Percentiles rank a stretch among this genome's conserved stretches.
Evolutionary conservation across 495 filamentous ascomycete genomes (phyloP).

Genomic region (Podospora anserina): DNA sequence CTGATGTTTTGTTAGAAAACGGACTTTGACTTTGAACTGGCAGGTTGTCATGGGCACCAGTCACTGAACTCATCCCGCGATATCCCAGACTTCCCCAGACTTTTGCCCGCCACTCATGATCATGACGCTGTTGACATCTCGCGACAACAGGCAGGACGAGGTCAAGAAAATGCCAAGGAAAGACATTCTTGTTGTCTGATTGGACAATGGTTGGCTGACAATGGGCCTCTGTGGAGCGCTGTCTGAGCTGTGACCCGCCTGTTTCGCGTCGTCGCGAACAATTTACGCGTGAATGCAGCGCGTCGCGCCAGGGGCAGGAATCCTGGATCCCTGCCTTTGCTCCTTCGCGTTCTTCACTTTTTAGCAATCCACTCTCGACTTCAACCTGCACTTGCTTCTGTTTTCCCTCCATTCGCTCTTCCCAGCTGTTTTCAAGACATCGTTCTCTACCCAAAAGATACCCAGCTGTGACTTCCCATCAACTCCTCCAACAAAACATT

Average conservation of each 20-base stretch:
- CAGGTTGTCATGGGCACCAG: not conserved
- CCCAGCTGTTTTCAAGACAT: not conserved
- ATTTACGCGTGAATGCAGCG: constrained; percentile 13
- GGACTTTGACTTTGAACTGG: not conserved
- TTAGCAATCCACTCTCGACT: constrained; percentile 6
- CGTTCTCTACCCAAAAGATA: not conserved
- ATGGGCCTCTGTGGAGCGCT: not conserved
- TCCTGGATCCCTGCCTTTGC: not conserved
- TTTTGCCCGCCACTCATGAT: not conserved
- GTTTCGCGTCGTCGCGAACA: constrained; percentile 14
- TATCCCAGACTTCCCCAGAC: not conserved
- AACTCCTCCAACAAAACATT: not conserved
- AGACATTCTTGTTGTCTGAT: not conserved
- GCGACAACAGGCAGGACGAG: not conserved
- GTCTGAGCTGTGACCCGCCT: not conserved
- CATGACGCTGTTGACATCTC: not conserved
- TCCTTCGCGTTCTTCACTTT: constrained; percentile 4
- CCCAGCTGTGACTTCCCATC: constrained; percentile 10
- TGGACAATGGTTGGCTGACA: not conserved
- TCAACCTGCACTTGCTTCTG: constrained; percentile 6
- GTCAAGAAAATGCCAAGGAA: not conserved
- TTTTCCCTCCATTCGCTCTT: not conserved
- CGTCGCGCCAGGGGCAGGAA: constrained; percentile 8
- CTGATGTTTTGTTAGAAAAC: not conserved
- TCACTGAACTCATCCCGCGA: not conserved